A percentile compares a stretch with the other conserved stretches of the same genome.
Evolutionary conservation across 352 stramenopile species (phyloP).

Genomic region (Phytophthora cactorum): DNA sequence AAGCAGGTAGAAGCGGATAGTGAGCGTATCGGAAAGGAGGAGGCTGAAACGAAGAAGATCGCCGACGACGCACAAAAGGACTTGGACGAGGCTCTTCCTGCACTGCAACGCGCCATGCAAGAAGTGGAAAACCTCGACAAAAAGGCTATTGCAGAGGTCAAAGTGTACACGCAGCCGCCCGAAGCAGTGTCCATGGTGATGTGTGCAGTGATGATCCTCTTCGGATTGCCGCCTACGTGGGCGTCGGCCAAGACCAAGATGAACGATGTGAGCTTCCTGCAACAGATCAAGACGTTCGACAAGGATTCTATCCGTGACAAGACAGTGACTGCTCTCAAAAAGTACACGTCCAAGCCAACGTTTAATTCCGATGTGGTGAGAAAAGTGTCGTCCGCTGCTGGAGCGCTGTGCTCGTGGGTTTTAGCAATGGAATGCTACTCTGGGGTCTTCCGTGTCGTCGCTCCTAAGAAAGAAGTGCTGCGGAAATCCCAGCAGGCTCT

Average conservation of each 20-base stretch:
- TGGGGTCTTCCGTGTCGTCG: conserved; percentile 88
- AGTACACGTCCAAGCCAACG: conserved; percentile 89
- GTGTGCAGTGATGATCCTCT: conserved; percentile 97
- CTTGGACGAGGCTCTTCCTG: conserved; percentile 93
- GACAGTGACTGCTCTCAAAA: conserved; percentile 94
- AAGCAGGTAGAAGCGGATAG: conserved; percentile 95
- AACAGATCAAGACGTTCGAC: conserved; percentile 96
- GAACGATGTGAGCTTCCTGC: conserved; percentile 93
- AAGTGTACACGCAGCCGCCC: conserved; percentile 94
- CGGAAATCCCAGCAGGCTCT: conserved; percentile 88
- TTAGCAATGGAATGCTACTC: conserved; percentile 93
- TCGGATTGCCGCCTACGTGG: conserved; percentile 93
- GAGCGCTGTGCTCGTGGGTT: conserved; percentile 92
- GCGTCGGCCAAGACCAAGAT: conserved; percentile 94
- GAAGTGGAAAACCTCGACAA: conserved; percentile 97
- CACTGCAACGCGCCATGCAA: conserved; percentile 92
- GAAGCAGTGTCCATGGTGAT: conserved; percentile 93
- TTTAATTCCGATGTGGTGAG: conserved; percentile 91
- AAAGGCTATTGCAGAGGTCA: conserved; percentile 94
- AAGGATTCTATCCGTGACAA: conserved; percentile 96
- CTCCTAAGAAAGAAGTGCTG: conserved; percentile 91
- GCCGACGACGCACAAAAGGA: conserved; percentile 95
- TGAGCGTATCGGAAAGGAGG: conserved; percentile 92
- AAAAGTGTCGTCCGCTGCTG: conserved; percentile 90
- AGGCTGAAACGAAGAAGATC: conserved; percentile 94